These are phyloP conservation scores for Triticum dicoccoides DNA, from an alignment of 176 grass and related monocot species.

Conservation along the genomic window DNA sequence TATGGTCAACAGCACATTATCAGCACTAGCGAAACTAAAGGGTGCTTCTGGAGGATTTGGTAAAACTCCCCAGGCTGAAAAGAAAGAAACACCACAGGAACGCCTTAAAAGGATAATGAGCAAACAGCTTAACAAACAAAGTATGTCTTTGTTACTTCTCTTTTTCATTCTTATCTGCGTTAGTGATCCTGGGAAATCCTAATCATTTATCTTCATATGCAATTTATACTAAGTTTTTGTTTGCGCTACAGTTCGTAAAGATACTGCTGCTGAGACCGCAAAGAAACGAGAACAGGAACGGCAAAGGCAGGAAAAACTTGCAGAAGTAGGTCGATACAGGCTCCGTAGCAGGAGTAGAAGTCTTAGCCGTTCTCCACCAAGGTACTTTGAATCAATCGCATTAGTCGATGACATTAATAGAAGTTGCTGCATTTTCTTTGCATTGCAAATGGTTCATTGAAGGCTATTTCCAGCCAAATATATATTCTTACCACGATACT, in stretches of 20 bases:
- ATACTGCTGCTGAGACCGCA: conserved; percentile 81
- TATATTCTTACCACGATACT: neutral
- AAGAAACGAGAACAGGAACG: conserved; percentile 92
- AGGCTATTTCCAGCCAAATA: neutral
- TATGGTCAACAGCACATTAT: conserved; percentile 57
- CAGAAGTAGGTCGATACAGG: conserved; percentile 73
- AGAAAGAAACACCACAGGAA: conserved; percentile 99
- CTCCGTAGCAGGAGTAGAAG: conserved; percentile 69
- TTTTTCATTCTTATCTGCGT: conserved; percentile 16
- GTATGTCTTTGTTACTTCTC: conserved; percentile 51
- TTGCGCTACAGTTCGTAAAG: conserved; percentile 71
- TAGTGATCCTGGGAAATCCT: neutral
- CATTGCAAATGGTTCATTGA: neutral
- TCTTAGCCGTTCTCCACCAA: conserved; percentile 54
- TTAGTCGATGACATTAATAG: neutral
- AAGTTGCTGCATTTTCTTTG: neutral
- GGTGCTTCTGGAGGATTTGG: conserved; percentile 51
- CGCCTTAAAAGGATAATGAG: conserved; percentile 99
- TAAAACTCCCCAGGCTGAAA: conserved; percentile 67
- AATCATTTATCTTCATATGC: conserved; percentile 6
- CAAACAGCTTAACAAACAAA: conserved; percentile 99
- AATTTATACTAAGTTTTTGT: conserved; percentile 26
- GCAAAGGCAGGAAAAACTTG: conserved; percentile 82
- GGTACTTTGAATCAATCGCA: conserved; percentile 48
- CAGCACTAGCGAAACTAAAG: conserved; percentile 88